Evolutionary conservation across 2,329 filamentous ascomycete genomes (phyloP), one percentile per base, ranked within the genome.

Genomic region (Dactylellina leptospora): DNA sequence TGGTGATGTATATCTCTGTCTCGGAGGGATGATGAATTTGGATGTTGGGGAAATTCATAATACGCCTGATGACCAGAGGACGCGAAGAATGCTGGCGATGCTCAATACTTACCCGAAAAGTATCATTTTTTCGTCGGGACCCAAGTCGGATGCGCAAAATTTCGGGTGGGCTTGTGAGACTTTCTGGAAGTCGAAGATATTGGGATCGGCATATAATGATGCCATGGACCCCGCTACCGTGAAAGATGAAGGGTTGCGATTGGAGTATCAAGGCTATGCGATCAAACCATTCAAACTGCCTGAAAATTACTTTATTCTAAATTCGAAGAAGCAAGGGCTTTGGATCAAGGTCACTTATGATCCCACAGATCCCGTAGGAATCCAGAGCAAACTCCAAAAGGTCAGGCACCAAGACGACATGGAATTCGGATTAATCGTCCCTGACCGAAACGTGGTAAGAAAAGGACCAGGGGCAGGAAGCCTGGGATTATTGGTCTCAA

Each of bases 311-410:
- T 68, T 68, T 22, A 59, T 68, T 8, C 33, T 68, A 27, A 59
- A 54, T 8, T 36, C 44, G 36, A 54, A 59, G 23, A 60, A 60
- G 22, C 62, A 54, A 16, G 36, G 38, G 9, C 16, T 53, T 4
- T 60, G 36, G 54, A 45, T 68, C 54, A 68, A 68, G 28, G 54
- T 68, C 23, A 54, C 62, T 16, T 68, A 68, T 10, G 62, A 68
- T 22, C 25, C 62, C 11, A 48, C 62, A 3, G 62, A 68, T 20
- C 33, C 62, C 3, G 54, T 25, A 1, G 25, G 22, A 13, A 68
- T 68, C 18, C 13, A 20, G 25, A 28, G 48, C 2, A 60, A 59
- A 11, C 20, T 68, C 22, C 25, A 44, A 30, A 54, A 13, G 27
- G 28, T 27, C 18, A 54, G 36, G n/a, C 62, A 68, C 8, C 45